Base-by-base conservation (phyloP, 768 basidiomycete genomes). In the Xerocomellus intermedius region DNA sequence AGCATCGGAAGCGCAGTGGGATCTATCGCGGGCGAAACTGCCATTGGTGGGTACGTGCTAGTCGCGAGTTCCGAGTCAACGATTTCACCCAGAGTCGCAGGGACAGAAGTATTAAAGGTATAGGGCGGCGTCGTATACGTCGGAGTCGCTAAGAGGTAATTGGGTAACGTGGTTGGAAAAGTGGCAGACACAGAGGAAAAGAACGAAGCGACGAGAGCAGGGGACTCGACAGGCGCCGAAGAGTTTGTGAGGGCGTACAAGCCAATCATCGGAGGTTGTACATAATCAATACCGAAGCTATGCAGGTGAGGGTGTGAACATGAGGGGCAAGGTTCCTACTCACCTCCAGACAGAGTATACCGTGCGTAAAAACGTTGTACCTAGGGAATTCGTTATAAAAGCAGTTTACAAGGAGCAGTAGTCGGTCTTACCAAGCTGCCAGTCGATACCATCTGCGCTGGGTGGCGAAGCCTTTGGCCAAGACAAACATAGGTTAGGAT, bases 281-380 rank as follows among this genome's bases (percentile, higher is more conserved):
- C 84, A 35, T 71, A 69, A 61, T 87, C 79, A 58, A 92, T 90
- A 7, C 90, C 90, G 56, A 83, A 89, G 65, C 89, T 91, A 53
- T 22, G 33, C 21, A 16, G 30, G 16, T 57, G 19, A 61, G 55
- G 14, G 28, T 8, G 47, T 51, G 30, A 52, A 52, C 30, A 42
- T 30, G 48, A 32, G n/a, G n/a, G 16, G 37, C 10, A 38, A 22
- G 17, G 22, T 33, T 32, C 16, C 6, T 38, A 9, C 66, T 56
- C 58, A 87, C 89, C 86, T 90, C 77, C 82, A 91, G 38, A 91
- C 75, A 5, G 87, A 85, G 66, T 91, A 92, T 0, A 91, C 88
- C 3, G 87, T 88, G 33, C 84, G 78, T 51, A 92, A 64, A 66
- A 91, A 91, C 0, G 85, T 77, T 1, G 80, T 68, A 21, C 87